Base-by-base conservation (phyloP, 371 early-diverging fungal genomes). In the Nematocida ausubeli region DNA sequence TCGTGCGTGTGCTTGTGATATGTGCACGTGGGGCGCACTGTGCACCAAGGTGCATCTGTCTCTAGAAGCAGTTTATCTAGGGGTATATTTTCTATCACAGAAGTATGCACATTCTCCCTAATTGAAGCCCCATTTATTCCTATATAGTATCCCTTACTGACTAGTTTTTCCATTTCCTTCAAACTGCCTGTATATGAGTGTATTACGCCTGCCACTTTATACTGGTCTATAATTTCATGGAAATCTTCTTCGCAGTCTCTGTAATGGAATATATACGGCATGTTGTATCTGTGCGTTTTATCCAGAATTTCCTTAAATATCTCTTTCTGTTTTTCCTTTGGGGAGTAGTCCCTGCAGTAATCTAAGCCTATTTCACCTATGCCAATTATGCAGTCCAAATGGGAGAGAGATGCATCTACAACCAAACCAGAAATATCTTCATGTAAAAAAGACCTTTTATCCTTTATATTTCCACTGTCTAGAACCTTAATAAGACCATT, bases 81-180 rank as follows among this genome's bases (percentile, higher is more conserved):
- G 12, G 96, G 95, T 28, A 96, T 89, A n/a, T 83, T 83, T 67
- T 87, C 88, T 4, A 91, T 90, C 0, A 91, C 90, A 2, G 90
- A 87, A 3, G 93, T 50, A 80, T 92, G 92, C 39, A 91, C 92
- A 55, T 90, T 88, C 0, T 92, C 92, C 83, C 92, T 94, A 39
- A 95, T 83, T 1, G 93, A 93, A 81, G 95, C 94, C 9, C 98
- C 98, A 83, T 96, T 97, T 80, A 97, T 88, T 26, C 96, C 95
- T 83, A 97, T 93, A 83, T 90, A 93, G 37, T 94, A 85, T n/a
- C 88, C 94, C 58, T 92, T 83, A 2, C 89, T 88, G 19, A 92
- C 72, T 26, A 91, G 83, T 52, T 84, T 84, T 71, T 87, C 71
- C 86, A 91, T 87, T 75, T 94, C 94, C 26, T 91, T 92, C 24